Evolutionary conservation across 1,139 yeast genomes (phyloP).

Genomic region (Pichia sp.): DNA sequence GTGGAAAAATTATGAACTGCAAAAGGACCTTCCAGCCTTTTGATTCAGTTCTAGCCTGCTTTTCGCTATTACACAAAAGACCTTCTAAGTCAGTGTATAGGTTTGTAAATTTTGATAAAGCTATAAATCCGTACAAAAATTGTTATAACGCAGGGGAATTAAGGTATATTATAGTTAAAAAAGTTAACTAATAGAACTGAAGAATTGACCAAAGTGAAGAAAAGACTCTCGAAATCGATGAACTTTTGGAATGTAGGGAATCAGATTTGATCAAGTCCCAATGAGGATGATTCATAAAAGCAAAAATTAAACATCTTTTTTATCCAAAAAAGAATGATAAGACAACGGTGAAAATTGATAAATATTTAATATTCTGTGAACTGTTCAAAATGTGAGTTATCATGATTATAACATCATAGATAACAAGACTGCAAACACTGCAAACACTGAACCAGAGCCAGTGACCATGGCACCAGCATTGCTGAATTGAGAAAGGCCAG

Average conservation of each 20-base stretch:
- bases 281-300: background rate
- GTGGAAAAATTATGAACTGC: too few relatives aligned
- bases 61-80: too few relatives aligned
- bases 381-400: background rate
- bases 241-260: background rate
- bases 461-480: conserved; percentile 32
- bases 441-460: conserved; percentile 31
- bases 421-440: conserved; percentile 20
- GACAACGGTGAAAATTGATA: background rate
- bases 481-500: conserved; percentile 18
- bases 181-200: background rate
- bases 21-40: too few relatives aligned
- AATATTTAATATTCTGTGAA: background rate
- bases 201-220: background rate
- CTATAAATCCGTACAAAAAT: background rate
- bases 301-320: background rate
- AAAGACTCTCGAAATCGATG: conserved; percentile 13
- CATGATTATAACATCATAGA: conserved; percentile 16
- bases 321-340: background rate
- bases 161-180: background rate
- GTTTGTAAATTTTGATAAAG: background rate
- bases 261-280: background rate
- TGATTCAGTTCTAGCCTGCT: too few relatives aligned
- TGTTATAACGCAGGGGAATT: background rate
- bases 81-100: too few relatives aligned